Base-by-base conservation (phyloP, 1,284 basidiomycete species). In the Caloboletus firmus region DNA sequence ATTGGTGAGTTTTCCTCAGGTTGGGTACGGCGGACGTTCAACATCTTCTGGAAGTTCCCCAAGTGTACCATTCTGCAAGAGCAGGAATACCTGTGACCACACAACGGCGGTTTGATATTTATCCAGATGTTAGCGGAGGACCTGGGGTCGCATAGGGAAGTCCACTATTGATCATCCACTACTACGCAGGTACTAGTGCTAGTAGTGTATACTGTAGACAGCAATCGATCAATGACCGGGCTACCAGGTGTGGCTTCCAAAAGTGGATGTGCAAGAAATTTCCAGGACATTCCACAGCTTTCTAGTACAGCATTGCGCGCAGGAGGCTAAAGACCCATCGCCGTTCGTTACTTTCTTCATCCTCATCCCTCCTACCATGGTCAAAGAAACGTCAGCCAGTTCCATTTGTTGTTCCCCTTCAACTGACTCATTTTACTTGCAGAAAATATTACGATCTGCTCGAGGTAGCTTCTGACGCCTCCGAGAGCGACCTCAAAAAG, bases 401-500 rank as follows among this genome's bases (percentile, higher is more conserved):
- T 28, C 20, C 20, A 20, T 52, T 45, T 57, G 20, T 37, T 28
- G 31, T 30, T 52, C 20, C n/a, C 28, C 24, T 37, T 35, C 52
- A 49, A 31, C 51, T 47, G 49, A 70, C 50, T 35, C 24, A 28
- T 43, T 51, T 51, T 32, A 8, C 36, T 30, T 51, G 18, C 48
- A 93, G 91, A 68, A 91, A 93, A 85, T 93, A 83, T 76, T 95
- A 95, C 76, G 90, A 94, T 76, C 81, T 95, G 59, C 82, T 95
- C 43, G 91, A 93, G 61, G 90, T 89, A 39, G 64, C 82, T n/a
- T 83, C 89, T 53, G 80, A 81, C 63, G 93, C 89, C 49, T 85
- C 85, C 48, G 89, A 94, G 58, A 72, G 80, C 55, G 91, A 95
- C 59, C 83, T 97, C 72, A 96, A 95, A 80, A 95, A 95, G 75